These are phyloP conservation scores for Tarenaya hassleriana DNA, from an alignment of 345 rosid genomes.

Conservation along the genomic window DNA sequence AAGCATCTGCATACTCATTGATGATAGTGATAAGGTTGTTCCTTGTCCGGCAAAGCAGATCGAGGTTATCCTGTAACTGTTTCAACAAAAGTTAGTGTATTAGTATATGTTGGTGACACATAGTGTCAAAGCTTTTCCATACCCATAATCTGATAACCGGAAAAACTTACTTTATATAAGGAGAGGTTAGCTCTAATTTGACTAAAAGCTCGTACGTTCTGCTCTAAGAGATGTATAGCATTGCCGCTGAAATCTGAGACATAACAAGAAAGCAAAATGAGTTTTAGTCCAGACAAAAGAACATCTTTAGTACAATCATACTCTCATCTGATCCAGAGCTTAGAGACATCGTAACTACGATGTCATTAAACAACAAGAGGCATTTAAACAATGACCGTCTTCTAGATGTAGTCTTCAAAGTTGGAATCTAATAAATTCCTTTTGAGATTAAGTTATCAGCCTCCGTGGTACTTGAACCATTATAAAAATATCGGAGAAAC, in stretches of 20 bases:
- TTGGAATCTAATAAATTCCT: no score
- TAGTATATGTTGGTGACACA: no score
- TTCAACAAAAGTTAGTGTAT: no score
- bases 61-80: slow-evolving; percentile 79
- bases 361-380: background rate
- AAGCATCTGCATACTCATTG: slow-evolving; percentile 53
- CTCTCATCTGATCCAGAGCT: slow-evolving; percentile 1
- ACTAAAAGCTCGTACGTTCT: slow-evolving; percentile 59
- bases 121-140: slow-evolving; percentile 6
- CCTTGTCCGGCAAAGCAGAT: slow-evolving; percentile 58
- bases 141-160: background rate
- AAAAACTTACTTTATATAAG: slow-evolving; percentile 47
- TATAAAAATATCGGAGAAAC: no score
- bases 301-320: slow-evolving; percentile 4
- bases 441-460: no score
- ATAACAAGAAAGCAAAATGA: slow-evolving; percentile 14
- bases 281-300: background rate
- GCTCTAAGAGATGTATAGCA: slow-evolving; percentile 59
- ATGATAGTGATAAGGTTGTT: slow-evolving; percentile 64
- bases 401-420: no score
- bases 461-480: no score
- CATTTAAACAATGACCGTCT: background rate
- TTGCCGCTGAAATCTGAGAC: slow-evolving; percentile 57
- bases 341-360: slow-evolving; percentile 2
- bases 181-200: slow-evolving; percentile 74